Conservation (phyloP, 2,329 filamentous ascomycete genomes). For the Cercospora sp. region DNA sequence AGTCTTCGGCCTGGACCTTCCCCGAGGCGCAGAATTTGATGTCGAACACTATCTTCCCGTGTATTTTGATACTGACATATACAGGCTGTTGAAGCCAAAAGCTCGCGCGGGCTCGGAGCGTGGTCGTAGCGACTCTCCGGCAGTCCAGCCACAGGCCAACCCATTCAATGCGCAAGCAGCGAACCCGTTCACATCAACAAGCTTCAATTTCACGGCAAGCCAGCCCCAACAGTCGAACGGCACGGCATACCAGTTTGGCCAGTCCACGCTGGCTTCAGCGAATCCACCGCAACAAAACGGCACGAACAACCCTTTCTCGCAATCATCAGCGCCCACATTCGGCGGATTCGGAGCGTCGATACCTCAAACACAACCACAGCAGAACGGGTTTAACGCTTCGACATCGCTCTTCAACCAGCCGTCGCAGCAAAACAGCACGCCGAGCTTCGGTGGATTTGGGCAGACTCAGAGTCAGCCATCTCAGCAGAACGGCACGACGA, state of each 20-base stretch:
- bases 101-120: constrained; percentile 16
- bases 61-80: neutral
- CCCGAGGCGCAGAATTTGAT: neutral
- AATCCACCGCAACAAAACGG: constrained; percentile 22
- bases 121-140: constrained; percentile 22
- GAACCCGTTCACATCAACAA: constrained; percentile 17
- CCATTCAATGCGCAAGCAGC: constrained; percentile 13
- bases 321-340: constrained; percentile 22
- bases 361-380: constrained; percentile 16
- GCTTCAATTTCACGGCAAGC: constrained; percentile 22
- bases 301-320: constrained; percentile 19
- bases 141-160: constrained; percentile 18
- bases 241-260: constrained; percentile 22
- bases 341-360: constrained; percentile 19
- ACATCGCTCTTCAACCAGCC: constrained; percentile 23
- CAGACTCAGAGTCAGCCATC: constrained; percentile 15
- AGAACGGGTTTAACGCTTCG: constrained; percentile 25
- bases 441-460: constrained; percentile 22
- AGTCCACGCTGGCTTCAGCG: constrained; percentile 15
- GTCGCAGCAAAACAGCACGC: constrained; percentile 20
- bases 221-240: constrained; percentile 16
- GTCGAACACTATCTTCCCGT: neutral
- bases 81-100: constrained; percentile 12
- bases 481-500: constrained; percentile 24
- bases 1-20: neutral